A percentile compares a stretch with the other conserved stretches of the same genome.
phyloP scores from a whole-genome alignment of 306 rosid species.

The Citrullus mucosospermus region DNA sequence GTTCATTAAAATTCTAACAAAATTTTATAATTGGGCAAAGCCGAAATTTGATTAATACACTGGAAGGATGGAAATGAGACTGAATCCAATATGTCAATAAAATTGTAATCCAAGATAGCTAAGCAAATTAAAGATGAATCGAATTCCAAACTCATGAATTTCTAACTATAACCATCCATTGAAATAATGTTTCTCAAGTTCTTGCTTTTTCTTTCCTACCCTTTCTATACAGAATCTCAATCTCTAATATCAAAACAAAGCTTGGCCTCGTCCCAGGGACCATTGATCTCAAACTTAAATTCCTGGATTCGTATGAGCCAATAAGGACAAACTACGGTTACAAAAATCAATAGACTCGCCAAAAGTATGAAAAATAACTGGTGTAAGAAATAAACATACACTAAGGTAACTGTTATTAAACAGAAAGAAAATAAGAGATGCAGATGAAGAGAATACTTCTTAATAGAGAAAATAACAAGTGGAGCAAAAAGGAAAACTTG shows the following conservation, averaged over 20 bases:
- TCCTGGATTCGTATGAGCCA: slow-evolving; percentile 86
- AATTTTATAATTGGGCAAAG: neutral
- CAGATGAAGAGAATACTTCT: slow-evolving; percentile 50
- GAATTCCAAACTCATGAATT: neutral
- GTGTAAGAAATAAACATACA: slow-evolving; percentile 48
- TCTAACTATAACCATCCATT: neutral
- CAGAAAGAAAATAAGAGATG: slow-evolving; percentile 59
- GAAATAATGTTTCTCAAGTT: neutral
- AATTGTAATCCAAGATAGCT: neutral
- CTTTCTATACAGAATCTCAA: slow-evolving; percentile 14
- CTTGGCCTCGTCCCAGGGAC: slow-evolving; percentile 98
- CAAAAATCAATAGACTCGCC: slow-evolving; percentile 58
- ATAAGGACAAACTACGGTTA: slow-evolving; percentile 68
- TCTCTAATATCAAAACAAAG: slow-evolving; percentile 88
- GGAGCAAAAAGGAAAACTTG: slow-evolving; percentile 92
- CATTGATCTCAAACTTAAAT: slow-evolving; percentile 84
- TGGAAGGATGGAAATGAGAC: neutral
- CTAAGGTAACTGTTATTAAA: slow-evolving; percentile 45
- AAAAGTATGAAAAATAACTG: slow-evolving; percentile 42
- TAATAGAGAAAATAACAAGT: slow-evolving; percentile 58
- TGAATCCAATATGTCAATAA: neutral
- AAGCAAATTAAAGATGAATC: neutral
- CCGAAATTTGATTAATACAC: neutral
- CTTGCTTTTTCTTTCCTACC: neutral
- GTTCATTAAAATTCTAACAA: neutral